Percentiles rank a stretch among this genome's conserved stretches.
Evolutionary conservation across 1,284 basidiomycete species (phyloP).

Genomic region (Cryptococcus sp.): DNA sequence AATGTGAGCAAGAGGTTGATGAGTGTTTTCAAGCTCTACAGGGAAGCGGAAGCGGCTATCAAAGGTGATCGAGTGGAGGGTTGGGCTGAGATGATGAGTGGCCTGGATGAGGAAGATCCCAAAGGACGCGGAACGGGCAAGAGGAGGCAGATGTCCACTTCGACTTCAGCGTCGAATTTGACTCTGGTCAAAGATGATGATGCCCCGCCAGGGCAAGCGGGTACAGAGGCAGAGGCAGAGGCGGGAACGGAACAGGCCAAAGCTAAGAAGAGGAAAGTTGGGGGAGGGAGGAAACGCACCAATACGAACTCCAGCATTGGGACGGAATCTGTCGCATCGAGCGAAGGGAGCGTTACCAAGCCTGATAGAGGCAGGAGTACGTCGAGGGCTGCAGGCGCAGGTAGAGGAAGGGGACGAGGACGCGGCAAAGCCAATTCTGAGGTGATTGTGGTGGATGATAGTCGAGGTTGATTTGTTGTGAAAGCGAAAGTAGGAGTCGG

Average conservation of each 20-base stretch:
- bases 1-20: conserved; percentile 80
- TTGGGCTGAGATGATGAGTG: conserved; percentile 50
- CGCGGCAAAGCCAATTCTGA: conserved; percentile 9
- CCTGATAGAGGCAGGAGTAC: conserved; percentile 5
- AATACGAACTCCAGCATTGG: not conserved
- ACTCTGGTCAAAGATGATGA: not conserved
- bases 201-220: not conserved
- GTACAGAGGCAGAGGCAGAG: not conserved
- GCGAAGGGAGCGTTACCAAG: conserved; percentile 9
- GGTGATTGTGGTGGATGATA: conserved; percentile 5
- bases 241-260: not conserved
- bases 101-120: conserved; percentile 44
- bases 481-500: not conserved
- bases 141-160: conserved; percentile 5
- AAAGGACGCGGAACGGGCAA: conserved; percentile 40
- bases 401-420: conserved; percentile 18
- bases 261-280: not conserved
- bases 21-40: conserved; percentile 81
- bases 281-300: not conserved
- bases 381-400: conserved; percentile 13
- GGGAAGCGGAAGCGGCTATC: conserved; percentile 57
- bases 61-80: conserved; percentile 30
- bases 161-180: no score
- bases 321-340: not conserved
- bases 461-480: no score